Evolutionary conservation across 495 filamentous ascomycete genomes (phyloP).

Genomic region (Lophiostoma macrostomum): DNA sequence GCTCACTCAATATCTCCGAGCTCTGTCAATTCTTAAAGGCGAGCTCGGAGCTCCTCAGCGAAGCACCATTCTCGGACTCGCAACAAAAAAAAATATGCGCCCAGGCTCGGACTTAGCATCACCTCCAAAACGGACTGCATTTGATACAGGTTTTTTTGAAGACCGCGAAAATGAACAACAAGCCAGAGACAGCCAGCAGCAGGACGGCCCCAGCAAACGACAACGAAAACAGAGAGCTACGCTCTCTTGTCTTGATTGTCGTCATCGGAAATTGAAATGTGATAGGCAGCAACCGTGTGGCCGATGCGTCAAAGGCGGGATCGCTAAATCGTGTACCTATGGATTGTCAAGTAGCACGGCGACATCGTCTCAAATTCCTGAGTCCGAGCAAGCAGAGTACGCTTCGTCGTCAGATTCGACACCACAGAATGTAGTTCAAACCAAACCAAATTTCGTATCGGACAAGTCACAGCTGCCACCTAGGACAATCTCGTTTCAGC

Average conservation of each 20-base stretch:
- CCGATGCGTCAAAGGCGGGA: conserved; percentile 16
- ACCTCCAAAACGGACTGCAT: too few relatives aligned
- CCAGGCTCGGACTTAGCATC: too few relatives aligned
- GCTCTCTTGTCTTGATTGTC: conserved; percentile 21
- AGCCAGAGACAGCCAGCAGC: too few relatives aligned
- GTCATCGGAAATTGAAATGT: conserved; percentile 25
- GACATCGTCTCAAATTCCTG: background rate
- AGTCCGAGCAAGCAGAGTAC: too few relatives aligned
- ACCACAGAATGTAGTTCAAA: background rate
- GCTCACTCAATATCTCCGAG: background rate
- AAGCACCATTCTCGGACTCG: too few relatives aligned
- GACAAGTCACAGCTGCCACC: background rate
- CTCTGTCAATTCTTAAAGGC: background rate
- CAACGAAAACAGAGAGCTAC: conserved; percentile 24
- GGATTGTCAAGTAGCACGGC: background rate
- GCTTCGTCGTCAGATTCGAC: background rate
- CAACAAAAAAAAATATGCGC: background rate
- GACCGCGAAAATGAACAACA: too few relatives aligned
- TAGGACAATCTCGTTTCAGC: too few relatives aligned
- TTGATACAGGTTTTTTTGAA: too few relatives aligned
- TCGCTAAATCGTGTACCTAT: conserved; percentile 12
- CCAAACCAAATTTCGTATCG: too few relatives aligned
- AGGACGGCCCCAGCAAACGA: too few relatives aligned
- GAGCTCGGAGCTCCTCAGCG: background rate
- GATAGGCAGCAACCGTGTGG: conserved; percentile 24